phyloP scores from a whole-genome alignment of 768 basidiomycete species.

The Nidularia pulvinata region DNA sequence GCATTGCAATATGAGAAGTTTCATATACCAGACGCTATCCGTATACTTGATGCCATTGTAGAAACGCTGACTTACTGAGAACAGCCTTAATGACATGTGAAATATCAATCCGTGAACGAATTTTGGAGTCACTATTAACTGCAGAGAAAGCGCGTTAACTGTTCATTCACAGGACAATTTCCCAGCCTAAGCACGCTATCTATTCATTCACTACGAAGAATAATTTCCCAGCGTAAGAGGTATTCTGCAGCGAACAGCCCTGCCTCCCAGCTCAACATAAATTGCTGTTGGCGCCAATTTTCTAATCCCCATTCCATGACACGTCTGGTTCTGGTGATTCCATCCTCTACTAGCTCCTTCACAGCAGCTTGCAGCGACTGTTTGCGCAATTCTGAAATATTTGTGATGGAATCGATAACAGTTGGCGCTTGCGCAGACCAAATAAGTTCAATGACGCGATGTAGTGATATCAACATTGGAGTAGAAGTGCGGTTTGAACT shows the following conservation, averaged over 20 bases:
- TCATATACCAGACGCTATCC: slow-evolving; percentile 84
- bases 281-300: slow-evolving; percentile 44
- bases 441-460: slow-evolving; percentile 33
- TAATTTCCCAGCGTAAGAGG: slow-evolving; percentile 47
- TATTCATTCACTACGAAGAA: slow-evolving; percentile 1
- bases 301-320: slow-evolving; percentile 26
- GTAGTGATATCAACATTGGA: slow-evolving; percentile 34
- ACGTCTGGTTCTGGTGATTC: slow-evolving; percentile 16
- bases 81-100: slow-evolving; percentile 1
- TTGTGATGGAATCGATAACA: slow-evolving; percentile 29
- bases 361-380: slow-evolving; percentile 17
- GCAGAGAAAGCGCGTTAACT: background rate
- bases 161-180: background rate
- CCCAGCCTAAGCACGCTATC: background rate
- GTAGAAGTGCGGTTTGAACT: slow-evolving; percentile 23
- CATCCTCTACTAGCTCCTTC: slow-evolving; percentile 21
- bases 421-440: slow-evolving; percentile 16
- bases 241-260: slow-evolving; percentile 41
- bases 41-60: slow-evolving; percentile 80
- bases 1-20: slow-evolving; percentile 91
- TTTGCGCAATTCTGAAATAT: slow-evolving; percentile 31
- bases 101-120: background rate
- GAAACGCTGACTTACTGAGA: slow-evolving; percentile 75
- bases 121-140: background rate
- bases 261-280: slow-evolving; percentile 52